Evolutionary conservation across 2,329 filamentous ascomycete species (phyloP).

Genomic region (Xylaria arbuscula): DNA sequence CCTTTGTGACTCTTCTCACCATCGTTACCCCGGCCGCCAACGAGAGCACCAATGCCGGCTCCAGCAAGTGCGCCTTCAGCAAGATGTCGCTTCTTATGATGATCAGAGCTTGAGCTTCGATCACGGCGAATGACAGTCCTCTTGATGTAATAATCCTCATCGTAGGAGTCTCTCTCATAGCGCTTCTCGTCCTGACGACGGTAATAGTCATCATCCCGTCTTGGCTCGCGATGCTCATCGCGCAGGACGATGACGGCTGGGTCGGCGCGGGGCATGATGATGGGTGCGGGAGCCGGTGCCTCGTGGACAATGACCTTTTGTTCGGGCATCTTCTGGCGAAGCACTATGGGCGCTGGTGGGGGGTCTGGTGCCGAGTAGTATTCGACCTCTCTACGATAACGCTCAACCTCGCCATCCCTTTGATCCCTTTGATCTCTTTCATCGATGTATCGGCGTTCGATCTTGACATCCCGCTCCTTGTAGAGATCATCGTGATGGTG

Average conservation of each 20-base stretch:
- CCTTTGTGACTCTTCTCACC: constrained; percentile 65
- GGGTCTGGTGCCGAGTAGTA: constrained; percentile 67
- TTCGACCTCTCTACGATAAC: constrained; percentile 71
- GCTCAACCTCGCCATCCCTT: constrained; percentile 62
- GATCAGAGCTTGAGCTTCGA: constrained; percentile 61
- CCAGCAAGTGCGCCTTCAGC: constrained; percentile 74
- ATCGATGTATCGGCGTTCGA: constrained; percentile 49
- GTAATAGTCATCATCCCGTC: constrained; percentile 41
- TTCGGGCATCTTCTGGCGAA: constrained; percentile 66
- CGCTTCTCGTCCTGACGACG: constrained; percentile 51
- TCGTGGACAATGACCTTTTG: constrained; percentile 72
- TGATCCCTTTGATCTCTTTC: constrained; percentile 45
- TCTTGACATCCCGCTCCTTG: constrained; percentile 47
- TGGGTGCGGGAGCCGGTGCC: constrained; percentile 63
- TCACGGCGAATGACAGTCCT: constrained; percentile 61
- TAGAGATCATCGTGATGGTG: constrained; percentile 43
- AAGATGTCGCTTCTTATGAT: constrained; percentile 68
- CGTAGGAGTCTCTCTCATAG: constrained; percentile 55
- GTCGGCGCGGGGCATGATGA: constrained; percentile 61
- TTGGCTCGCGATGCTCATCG: constrained; percentile 54
- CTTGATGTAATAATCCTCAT: constrained; percentile 60
- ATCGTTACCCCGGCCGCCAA: constrained; percentile 64
- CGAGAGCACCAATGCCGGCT: constrained; percentile 69
- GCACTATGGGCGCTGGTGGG: constrained; percentile 63
- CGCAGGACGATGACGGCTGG: constrained; percentile 59